Evolutionary conservation across 1,139 yeast genomes (phyloP), one percentile per base, ranked within the genome.

Genomic region (Candida anutae): DNA sequence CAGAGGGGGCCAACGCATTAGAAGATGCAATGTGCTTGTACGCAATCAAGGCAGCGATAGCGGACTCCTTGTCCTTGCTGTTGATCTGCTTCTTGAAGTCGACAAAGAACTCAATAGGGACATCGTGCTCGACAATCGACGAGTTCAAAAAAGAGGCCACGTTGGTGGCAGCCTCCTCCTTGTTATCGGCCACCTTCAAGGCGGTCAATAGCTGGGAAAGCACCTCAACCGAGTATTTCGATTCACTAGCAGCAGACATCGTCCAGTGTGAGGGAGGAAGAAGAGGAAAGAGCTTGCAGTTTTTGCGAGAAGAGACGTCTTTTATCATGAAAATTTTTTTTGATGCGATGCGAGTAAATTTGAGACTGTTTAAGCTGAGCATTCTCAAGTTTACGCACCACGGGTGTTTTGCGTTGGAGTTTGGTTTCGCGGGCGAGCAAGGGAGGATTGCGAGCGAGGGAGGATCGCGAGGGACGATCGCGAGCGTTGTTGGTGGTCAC

Each of bases 41-140:
- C 40, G 95, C 95, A 50, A 70, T 78, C 53, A 90, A 74, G 51
- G 94, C 95, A 58, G 85, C 82, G 47, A 74, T 62, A 44, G 79
- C 68, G 46, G 66, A 66, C 31, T 56, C 54, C 38, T 73, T 63
- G 50, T 72, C 72, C 74, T 88, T 87, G 75, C 77, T 74, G 59
- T 70, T 68, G 53, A 88, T 67, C 49, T 93, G 79, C 52, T 73
- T 74, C 61, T 72, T 69, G 59, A 90, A 75, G 58, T 81, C 77
- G 38, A 60, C 62, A 61, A 88, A 84, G 74, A 88, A 87, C 57
- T 77, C 78, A 54, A 71, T 78, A 52, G 99, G 98, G 46, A 88
- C 94, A 67, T 88, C 97, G 68, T 90, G 97, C 72, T 90, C 98
- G 61, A 88, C 90, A 65, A 88, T 87, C 53, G 93, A 84, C 46